phyloP scores from a whole-genome alignment of 2,329 filamentous ascomycete species.

The Calonectria multiphialidica region DNA sequence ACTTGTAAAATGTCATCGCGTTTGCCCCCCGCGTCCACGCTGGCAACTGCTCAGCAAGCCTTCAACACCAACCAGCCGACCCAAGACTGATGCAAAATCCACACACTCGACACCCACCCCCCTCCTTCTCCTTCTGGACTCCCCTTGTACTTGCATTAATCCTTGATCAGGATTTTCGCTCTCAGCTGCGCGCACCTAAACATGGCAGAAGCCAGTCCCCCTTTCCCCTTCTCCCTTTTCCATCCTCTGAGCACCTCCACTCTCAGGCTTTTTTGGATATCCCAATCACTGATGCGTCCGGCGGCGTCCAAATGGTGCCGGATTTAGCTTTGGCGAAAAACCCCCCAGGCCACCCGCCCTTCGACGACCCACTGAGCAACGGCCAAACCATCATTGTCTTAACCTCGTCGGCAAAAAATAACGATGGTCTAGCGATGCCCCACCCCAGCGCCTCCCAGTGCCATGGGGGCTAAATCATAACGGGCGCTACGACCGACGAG shows the following conservation, averaged over 20 bases:
- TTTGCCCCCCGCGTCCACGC: not conserved
- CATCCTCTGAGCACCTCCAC: constrained; percentile 8
- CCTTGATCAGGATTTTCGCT: constrained; percentile 38
- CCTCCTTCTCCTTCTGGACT: not conserved
- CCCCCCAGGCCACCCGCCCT: constrained; percentile 38
- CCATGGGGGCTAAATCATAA: constrained; percentile 26
- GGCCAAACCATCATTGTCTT: constrained; percentile 29
- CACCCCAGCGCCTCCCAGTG: constrained; percentile 35
- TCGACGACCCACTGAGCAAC: constrained; percentile 41
- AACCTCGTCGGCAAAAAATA: constrained; percentile 24
- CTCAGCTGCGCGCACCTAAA: constrained; percentile 8
- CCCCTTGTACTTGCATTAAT: constrained; percentile 39
- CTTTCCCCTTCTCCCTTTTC: constrained; percentile 12
- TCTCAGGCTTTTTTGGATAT: constrained; percentile 29
- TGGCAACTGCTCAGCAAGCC: not conserved
- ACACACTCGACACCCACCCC: constrained; percentile 13
- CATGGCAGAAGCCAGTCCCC: constrained; percentile 19
- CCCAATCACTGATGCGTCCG: constrained; percentile 21
- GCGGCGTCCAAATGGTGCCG: constrained; percentile 22
- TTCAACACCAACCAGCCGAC: constrained; percentile 15
- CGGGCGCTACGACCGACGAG: constrained; percentile 28
- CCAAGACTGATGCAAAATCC: constrained; percentile 24
- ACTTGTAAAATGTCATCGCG: constrained; percentile 18
- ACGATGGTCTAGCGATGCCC: constrained; percentile 29
- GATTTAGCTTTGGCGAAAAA: constrained; percentile 32